Evolutionary conservation across 306 rosid genomes (phyloP).

Genomic region (Acacia crassicarpa): DNA sequence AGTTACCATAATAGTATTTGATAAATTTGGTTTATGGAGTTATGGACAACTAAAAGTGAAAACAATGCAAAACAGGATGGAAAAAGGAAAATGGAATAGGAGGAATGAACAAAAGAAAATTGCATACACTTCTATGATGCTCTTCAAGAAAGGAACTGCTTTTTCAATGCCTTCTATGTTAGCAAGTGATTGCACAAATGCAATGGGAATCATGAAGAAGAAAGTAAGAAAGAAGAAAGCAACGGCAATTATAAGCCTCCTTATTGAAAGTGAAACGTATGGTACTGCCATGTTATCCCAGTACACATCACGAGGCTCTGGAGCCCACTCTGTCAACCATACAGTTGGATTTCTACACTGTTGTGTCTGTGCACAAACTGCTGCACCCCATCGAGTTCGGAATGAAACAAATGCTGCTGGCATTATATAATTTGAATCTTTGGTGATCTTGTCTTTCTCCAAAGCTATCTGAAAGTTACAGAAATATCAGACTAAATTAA

Average conservation of each 20-base stretch:
- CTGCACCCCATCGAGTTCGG: slow-evolving; percentile 89
- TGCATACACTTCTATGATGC: slow-evolving; percentile 74
- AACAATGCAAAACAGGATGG: neutral
- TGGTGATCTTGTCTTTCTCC: slow-evolving; percentile 61
- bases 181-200: slow-evolving; percentile 93
- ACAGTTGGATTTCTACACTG: slow-evolving; percentile 83
- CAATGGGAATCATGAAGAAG: slow-evolving; percentile 98
- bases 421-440: slow-evolving; percentile 61
- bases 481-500: slow-evolving; percentile 16
- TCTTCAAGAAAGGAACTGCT: slow-evolving; percentile 72
- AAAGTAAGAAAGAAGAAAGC: slow-evolving; percentile 98
- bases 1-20: too few relatives aligned
- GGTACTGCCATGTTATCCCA: slow-evolving; percentile 98
- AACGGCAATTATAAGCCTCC: slow-evolving; percentile 80
- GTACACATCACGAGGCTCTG: slow-evolving; percentile 89
- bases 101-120: neutral
- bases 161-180: slow-evolving; percentile 91
- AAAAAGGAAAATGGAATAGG: neutral
- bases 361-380: slow-evolving; percentile 97
- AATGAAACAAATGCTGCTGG: slow-evolving; percentile 97
- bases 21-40: neutral
- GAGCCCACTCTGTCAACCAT: slow-evolving; percentile 99
- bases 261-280: slow-evolving; percentile 80
- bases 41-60: neutral
- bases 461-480: slow-evolving; percentile 55